Percentiles rank a stretch among this genome's conserved stretches.
These are phyloP conservation scores for Gamsiella multidivaricata DNA, from an alignment of 192 early-diverging fungal species.

Conservation along the genomic window DNA sequence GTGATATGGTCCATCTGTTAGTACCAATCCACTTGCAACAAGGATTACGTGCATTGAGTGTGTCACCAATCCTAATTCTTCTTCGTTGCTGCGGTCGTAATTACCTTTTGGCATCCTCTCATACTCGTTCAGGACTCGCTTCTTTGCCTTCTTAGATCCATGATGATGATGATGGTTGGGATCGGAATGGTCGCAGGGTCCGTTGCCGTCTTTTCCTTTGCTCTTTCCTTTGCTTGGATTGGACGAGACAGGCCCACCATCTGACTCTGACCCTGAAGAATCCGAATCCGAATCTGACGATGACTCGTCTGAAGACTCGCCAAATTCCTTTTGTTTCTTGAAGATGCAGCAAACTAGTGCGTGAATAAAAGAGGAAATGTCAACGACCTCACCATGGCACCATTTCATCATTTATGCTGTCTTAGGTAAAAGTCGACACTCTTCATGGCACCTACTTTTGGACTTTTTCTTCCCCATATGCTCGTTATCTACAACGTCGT, in stretches of 20 bases:
- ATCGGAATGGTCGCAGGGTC: constrained; percentile 21
- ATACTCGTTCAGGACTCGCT: constrained; percentile 37
- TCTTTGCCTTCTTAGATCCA: constrained; percentile 27
- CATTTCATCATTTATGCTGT: too few species aligned
- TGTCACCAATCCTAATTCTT: too few species aligned
- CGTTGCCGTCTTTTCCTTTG: constrained; percentile 1
- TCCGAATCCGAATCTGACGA: constrained; percentile 55
- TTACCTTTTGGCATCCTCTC: constrained; percentile 50
- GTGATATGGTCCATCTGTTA: too few species aligned
- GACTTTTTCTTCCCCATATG: constrained; percentile 75
- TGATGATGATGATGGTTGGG: constrained; percentile 28
- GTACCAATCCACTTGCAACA: too few species aligned
- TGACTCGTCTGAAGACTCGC: constrained; percentile 62
- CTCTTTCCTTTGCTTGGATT: constrained; percentile 1
- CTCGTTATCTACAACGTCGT: constrained; percentile 75
- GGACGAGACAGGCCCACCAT: constrained; percentile 31
- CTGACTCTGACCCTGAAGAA: constrained; percentile 50
- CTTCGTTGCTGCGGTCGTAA: too few species aligned
- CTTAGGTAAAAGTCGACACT: not conserved
- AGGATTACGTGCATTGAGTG: too few species aligned
- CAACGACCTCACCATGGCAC: too few species aligned
- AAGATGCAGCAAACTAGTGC: constrained; percentile 79
- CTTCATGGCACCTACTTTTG: constrained; percentile 70
- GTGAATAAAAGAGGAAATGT: not conserved
- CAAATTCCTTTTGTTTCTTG: constrained; percentile 66